These are phyloP conservation scores for Neurospora sublineolata DNA, from an alignment of 495 filamentous ascomycete genomes.

Conservation along the genomic window DNA sequence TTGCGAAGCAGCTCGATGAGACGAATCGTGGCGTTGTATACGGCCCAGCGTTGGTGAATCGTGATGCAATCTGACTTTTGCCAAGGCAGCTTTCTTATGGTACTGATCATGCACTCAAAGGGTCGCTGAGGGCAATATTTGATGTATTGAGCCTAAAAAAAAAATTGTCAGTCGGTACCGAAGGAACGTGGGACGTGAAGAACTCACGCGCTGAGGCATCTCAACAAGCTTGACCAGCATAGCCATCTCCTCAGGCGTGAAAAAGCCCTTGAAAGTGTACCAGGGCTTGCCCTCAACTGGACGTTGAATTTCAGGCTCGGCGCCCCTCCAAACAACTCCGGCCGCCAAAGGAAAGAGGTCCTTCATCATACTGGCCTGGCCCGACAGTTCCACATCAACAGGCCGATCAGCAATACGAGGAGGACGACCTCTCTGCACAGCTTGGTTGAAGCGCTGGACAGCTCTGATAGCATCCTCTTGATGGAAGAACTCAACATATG, in stretches of 20 bases:
- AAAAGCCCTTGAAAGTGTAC: conserved; percentile 60
- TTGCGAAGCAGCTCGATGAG: conserved; percentile 29
- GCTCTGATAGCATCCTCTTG: conserved; percentile 41
- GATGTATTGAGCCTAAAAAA: conserved; percentile 59
- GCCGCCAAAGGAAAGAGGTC: conserved; percentile 57
- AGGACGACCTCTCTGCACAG: conserved; percentile 25
- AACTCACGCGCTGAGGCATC: conserved; percentile 52
- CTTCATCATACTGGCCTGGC: conserved; percentile 49
- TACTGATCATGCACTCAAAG: conserved; percentile 66
- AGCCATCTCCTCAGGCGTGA: conserved; percentile 60
- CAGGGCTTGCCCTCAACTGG: conserved; percentile 35
- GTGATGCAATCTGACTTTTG: conserved; percentile 49
- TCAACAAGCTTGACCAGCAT: conserved; percentile 57
- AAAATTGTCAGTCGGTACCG: not conserved
- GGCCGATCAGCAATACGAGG: conserved; percentile 53
- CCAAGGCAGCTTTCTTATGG: conserved; percentile 70
- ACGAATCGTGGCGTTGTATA: conserved; percentile 41
- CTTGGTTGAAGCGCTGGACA: conserved; percentile 33
- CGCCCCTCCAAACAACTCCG: conserved; percentile 48
- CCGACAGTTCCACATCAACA: conserved; percentile 50
- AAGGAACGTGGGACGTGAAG: not conserved
- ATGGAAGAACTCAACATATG: conserved; percentile 56
- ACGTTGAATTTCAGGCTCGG: conserved; percentile 32
- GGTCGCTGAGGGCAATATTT: conserved; percentile 56
- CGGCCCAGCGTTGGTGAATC: conserved; percentile 45